A percentile compares a stretch with the other conserved stretches of the same genome.
Conservation (phyloP, 2,329 filamentous ascomycete species). For the Sporothrix protearum region DNA sequence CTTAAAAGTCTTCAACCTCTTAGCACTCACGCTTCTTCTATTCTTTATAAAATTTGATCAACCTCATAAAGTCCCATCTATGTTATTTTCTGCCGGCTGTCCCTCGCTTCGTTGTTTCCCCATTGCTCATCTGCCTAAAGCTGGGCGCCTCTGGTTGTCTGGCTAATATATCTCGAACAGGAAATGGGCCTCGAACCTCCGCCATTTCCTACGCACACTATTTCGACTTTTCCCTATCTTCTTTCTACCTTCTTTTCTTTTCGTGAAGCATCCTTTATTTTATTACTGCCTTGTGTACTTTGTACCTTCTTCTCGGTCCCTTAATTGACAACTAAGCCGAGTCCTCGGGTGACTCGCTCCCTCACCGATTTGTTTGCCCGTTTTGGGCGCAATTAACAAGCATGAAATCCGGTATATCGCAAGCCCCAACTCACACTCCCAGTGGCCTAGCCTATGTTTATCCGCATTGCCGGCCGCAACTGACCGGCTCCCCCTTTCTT, state of each 20-base stretch:
- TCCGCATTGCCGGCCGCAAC: not conserved
- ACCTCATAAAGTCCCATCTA: not conserved
- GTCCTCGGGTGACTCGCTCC: not conserved
- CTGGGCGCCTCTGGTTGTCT: constrained; percentile 2
- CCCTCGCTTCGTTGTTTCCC: not conserved
- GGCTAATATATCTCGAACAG: constrained; percentile 24
- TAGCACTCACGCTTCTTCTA: not conserved
- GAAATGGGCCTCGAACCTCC: constrained; percentile 15
- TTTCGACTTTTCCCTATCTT: not conserved
- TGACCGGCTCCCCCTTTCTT: not conserved
- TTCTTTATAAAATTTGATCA: not conserved
- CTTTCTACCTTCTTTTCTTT: not conserved
- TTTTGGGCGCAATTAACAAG: not conserved
- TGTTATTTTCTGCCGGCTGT: not conserved
- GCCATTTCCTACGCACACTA: not conserved
- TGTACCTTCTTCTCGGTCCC: not conserved
- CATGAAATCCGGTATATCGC: not conserved
- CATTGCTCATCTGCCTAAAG: constrained; percentile 18
- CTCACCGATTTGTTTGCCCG: too few species aligned
- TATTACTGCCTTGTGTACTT: not conserved
- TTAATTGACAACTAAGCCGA: not conserved
- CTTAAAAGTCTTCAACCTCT: constrained; percentile 7
- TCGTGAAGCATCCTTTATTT: not conserved
- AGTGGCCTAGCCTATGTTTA: not conserved
- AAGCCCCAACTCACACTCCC: not conserved